Conservation (phyloP, 1,139 yeast genomes). For the Petasospora fabianii region DNA sequence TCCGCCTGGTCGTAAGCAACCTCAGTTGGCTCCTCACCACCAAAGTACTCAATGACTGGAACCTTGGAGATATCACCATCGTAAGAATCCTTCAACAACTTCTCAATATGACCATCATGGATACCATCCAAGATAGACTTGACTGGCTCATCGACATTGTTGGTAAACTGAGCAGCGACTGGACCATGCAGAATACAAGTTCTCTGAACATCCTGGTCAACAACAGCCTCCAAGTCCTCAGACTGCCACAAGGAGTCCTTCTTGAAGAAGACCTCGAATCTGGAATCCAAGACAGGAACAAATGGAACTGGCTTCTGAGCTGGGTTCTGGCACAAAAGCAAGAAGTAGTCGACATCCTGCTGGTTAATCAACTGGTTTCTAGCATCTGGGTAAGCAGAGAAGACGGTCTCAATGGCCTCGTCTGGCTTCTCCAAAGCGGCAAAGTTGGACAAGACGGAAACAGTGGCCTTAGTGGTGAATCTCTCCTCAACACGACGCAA, state of each 20-base stretch:
- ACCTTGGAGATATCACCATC: conserved; percentile 63
- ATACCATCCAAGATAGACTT: conserved; percentile 83
- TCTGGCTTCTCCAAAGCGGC: conserved; percentile 67
- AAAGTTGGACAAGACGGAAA: conserved; percentile 73
- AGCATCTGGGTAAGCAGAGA: conserved; percentile 68
- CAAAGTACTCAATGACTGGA: conserved; percentile 88
- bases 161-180: conserved; percentile 93
- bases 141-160: conserved; percentile 85
- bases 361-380: conserved; percentile 82
- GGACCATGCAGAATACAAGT: conserved; percentile 98
- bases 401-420: conserved; percentile 54
- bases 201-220: conserved; percentile 94
- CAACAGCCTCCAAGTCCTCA: conserved; percentile 94
- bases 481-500: conserved; percentile 97
- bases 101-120: conserved; percentile 84
- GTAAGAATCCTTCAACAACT: conserved; percentile 67
- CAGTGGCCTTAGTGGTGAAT: conserved; percentile 56
- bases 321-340: conserved; percentile 79
- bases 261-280: conserved; percentile 94
- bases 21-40: conserved; percentile 54
- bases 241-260: conserved; percentile 99
- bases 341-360: conserved; percentile 92
- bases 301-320: conserved; percentile 96
- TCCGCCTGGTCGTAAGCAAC: conserved; percentile 35
- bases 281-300: conserved; percentile 90